Evolutionary conservation across 768 basidiomycete genomes (phyloP).

Genomic region (Mycena crocata): DNA sequence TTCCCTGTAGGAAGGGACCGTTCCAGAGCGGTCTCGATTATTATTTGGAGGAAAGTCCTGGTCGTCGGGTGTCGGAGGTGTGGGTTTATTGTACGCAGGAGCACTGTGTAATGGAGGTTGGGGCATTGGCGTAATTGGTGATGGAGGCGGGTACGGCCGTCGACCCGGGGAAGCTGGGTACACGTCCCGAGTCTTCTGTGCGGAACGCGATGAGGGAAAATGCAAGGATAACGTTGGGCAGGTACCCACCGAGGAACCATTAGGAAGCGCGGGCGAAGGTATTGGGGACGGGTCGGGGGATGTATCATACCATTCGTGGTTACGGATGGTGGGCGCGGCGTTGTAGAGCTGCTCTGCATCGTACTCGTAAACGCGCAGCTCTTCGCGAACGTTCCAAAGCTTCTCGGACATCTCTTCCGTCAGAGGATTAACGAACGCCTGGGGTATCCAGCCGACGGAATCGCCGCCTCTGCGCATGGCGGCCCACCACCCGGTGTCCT

Average conservation of each 20-base stretch:
- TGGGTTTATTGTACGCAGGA: conserved; percentile 48
- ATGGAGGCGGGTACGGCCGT: conserved; percentile 50
- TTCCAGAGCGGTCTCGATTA: conserved; percentile 41
- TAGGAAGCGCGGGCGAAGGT: conserved; percentile 19
- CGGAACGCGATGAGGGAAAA: conserved; percentile 19
- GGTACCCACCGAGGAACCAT: conserved; percentile 10
- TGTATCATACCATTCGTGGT: conserved; percentile 40
- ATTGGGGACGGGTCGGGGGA: conserved; percentile 32
- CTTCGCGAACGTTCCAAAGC: conserved; percentile 56
- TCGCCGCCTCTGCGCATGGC: conserved; percentile 68
- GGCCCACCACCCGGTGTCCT: conserved; percentile 86
- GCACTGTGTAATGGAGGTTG: conserved; percentile 43
- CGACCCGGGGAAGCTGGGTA: conserved; percentile 29
- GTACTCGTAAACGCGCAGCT: conserved; percentile 59
- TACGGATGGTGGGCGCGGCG: conserved; percentile 49
- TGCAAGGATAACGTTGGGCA: not conserved
- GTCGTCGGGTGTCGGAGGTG: conserved; percentile 45
- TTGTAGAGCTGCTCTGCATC: conserved; percentile 59
- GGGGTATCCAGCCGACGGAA: conserved; percentile 81
- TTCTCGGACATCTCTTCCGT: conserved; percentile 62
- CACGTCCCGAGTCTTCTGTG: conserved; percentile 12
- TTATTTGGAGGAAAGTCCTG: conserved; percentile 25
- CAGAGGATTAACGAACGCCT: conserved; percentile 72
- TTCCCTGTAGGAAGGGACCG: conserved; percentile 42
- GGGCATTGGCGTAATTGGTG: conserved; percentile 54